Conservation (phyloP, 306 rosid species). For the Carpinus viminea region DNA sequence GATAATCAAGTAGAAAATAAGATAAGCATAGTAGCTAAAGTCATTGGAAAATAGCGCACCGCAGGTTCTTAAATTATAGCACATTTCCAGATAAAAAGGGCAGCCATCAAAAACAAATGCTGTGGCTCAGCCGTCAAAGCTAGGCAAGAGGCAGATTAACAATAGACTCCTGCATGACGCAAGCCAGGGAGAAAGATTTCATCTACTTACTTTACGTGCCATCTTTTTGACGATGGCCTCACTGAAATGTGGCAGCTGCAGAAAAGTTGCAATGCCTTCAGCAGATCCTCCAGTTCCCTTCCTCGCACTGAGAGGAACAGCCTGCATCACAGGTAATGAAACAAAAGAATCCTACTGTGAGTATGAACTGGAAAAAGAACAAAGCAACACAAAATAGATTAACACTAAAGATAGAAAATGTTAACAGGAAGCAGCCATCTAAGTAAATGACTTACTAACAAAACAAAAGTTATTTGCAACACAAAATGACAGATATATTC, state of each 20-base stretch:
- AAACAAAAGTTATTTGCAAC: neutral
- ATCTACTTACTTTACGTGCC: conserved; percentile 75
- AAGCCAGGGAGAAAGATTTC: neutral
- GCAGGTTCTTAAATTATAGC: neutral
- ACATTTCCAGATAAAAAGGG: neutral
- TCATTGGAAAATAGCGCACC: neutral
- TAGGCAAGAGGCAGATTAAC: conserved; percentile 18
- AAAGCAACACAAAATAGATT: neutral
- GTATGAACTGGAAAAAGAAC: conserved; percentile 9
- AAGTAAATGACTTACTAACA: neutral
- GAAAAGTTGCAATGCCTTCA: conserved; percentile 94
- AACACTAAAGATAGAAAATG: neutral
- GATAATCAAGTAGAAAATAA: no score
- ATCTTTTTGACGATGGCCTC: conserved; percentile 87
- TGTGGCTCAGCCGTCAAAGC: neutral
- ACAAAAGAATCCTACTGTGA: conserved; percentile 16
- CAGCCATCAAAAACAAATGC: neutral
- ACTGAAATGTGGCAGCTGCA: conserved; percentile 92
- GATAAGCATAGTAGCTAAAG: no score
- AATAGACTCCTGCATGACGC: conserved; percentile 10
- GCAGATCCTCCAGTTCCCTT: conserved; percentile 88
- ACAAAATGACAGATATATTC: neutral
- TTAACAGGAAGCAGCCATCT: neutral
- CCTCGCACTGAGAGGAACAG: conserved; percentile 92
- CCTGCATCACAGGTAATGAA: conserved; percentile 49